Percentiles rank a stretch among this genome's conserved stretches.
Conservation (phyloP, 2,329 filamentous ascomycete species). For the Fusarium brevicatenulatum region DNA sequence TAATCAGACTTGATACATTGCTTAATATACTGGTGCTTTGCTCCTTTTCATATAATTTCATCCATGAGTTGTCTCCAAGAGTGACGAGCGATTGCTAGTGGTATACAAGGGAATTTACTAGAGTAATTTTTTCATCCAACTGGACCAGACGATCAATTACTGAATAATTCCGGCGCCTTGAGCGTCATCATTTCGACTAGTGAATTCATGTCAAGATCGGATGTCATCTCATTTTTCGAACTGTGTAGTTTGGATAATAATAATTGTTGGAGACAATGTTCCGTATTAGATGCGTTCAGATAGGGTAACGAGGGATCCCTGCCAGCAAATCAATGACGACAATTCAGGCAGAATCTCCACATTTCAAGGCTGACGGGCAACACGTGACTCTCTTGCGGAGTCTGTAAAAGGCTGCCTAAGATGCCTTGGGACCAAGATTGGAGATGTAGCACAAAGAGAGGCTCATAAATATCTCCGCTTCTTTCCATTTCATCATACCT, state of each 20-base stretch:
- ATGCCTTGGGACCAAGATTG: not conserved
- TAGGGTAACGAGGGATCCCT: not conserved
- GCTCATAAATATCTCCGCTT: not conserved
- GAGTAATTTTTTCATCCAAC: not conserved
- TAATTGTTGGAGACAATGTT: not conserved
- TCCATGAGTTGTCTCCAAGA: fast-evolving
- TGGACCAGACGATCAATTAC: not conserved
- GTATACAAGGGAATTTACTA: no score
- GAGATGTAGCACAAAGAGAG: not conserved
- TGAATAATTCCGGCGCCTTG: not conserved
- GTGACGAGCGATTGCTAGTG: no score
- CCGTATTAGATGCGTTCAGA: not conserved
- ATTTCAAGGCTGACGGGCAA: not conserved
- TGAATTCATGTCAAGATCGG: no score
- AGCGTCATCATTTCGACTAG: no score
- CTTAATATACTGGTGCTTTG: not conserved
- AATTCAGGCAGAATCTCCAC: not conserved
- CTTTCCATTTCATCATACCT: no score
- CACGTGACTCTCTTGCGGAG: not conserved
- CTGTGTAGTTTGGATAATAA: not conserved
- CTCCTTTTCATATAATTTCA: fast-evolving
- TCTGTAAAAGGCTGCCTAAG: not conserved
- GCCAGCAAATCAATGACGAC: not conserved
- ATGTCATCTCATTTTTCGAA: no score
- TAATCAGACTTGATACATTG: fast-evolving